Evolutionary conservation across 768 basidiomycete species (phyloP).

Genomic region (Symmetrospora coprosmae): DNA sequence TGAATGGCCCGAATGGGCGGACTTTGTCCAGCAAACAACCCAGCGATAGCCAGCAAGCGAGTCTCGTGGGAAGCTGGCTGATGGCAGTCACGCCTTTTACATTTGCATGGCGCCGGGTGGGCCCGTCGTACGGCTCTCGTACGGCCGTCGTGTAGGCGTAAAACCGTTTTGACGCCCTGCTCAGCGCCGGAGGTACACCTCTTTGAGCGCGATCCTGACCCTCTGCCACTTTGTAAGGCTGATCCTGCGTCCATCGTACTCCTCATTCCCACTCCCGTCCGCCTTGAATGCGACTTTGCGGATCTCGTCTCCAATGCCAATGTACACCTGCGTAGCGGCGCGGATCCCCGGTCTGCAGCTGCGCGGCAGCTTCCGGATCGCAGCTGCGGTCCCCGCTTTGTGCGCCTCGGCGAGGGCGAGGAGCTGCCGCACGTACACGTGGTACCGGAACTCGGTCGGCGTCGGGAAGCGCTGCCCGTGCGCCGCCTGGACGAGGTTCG

Average conservation of each 20-base stretch:
- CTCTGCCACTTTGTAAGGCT: constrained; percentile 9
- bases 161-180: too few relatives aligned
- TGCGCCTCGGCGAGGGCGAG: constrained; percentile 5
- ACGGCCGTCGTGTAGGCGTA: neutral
- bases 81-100: too few relatives aligned
- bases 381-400: constrained; percentile 4
- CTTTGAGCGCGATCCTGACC: constrained; percentile 6
- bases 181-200: too few relatives aligned
- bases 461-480: neutral
- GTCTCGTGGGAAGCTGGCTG: too few relatives aligned
- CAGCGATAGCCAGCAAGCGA: too few relatives aligned
- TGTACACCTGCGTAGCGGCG: constrained; percentile 15
- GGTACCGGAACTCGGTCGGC: constrained; percentile 7
- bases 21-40: too few relatives aligned
- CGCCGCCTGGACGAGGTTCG: neutral
- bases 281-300: neutral
- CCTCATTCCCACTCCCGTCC: neutral
- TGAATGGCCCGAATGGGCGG: too few relatives aligned
- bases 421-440: neutral
- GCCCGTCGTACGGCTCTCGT: neutral
- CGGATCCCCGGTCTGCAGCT: constrained; percentile 11
- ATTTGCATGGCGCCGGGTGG: too few relatives aligned
- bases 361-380: neutral
- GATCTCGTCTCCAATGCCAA: constrained; percentile 14
- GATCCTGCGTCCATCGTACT: constrained; percentile 6